phyloP scores from a whole-genome alignment of 148 eudicot genomes.

The Polygonum maritimum region DNA sequence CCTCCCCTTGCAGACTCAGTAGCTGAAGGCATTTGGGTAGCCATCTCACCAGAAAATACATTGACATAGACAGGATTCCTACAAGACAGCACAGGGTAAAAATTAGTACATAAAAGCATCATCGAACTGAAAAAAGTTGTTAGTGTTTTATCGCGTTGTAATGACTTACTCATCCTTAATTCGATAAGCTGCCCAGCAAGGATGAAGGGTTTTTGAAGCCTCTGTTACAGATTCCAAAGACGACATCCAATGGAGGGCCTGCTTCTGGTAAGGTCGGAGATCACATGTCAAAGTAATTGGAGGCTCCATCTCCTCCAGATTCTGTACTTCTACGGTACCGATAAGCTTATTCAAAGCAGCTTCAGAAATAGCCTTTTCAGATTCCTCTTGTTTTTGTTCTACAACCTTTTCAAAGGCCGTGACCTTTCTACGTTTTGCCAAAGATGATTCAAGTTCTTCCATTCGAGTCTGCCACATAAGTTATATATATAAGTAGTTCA shows the following conservation, averaged over 20 bases:
- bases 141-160: neutral
- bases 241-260: constrained; percentile 65
- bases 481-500: neutral
- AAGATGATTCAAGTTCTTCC: neutral
- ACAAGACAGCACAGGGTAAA: constrained; percentile 3
- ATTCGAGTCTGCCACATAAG: neutral
- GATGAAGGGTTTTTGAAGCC: constrained; percentile 57
- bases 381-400: constrained; percentile 19
- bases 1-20: constrained; percentile 58
- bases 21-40: constrained; percentile 53
- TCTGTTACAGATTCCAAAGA: constrained; percentile 41
- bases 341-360: constrained; percentile 56
- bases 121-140: neutral
- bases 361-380: constrained; percentile 50
- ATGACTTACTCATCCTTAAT: constrained; percentile 43
- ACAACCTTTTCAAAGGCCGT: neutral
- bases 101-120: neutral
- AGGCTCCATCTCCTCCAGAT: constrained; percentile 66
- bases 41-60: constrained; percentile 61
- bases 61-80: constrained; percentile 63
- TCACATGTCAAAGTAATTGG: constrained; percentile 47
- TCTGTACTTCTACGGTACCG: constrained; percentile 48
- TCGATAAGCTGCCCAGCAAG: constrained; percentile 60
- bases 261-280: constrained; percentile 67
- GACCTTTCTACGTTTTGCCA: neutral